Base-by-base conservation (phyloP, 2,329 filamentous ascomycete species). In the Exophiala sideris region DNA sequence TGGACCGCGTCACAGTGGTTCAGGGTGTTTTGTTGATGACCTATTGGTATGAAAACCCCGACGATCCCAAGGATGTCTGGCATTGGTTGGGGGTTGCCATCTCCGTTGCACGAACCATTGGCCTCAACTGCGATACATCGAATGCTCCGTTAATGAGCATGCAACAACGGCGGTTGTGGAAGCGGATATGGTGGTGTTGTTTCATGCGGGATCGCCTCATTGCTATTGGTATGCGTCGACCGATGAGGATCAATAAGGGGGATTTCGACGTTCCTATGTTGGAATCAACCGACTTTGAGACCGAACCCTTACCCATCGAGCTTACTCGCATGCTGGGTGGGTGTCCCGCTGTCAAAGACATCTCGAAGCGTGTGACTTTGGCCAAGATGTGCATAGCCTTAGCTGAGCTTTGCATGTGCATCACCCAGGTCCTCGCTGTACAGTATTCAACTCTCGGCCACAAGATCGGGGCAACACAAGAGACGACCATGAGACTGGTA, bases 21-120 rank as follows among this genome's bases (percentile, higher is more conserved):
- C 92, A 96, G 71, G 87, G 89, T 3, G 78, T 96, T 18, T 78
- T 96, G 20, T 79, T 96, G 56, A 91, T 96, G 88, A 96, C 91
- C 3, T 96, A 95, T 70, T 97, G 92, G 88, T 96, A 96, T 70
- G 91, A 96, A 72, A 95, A 90, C 10, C 91, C 91, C 0, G 91
- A 96, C 71, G 92, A 96, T 69, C 90, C 96, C 68, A 96, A 96
- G 71, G 92, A 96, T 69, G 96, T 91, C 42, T 96, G 92, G 89
- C 91, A 96, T 68, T 96, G 91, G 92, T 95, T 96, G 89, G 92
- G 92, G 14, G 89, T 96, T 35, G 92, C 91, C 39, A 89, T 95
- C 56, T 96, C 91, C 10, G 77, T 96, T 44, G 91, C 91, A 48
- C 90, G 96, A 70, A 96, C 91, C 10, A 96, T 96, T 60, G 91